Evolutionary conservation across 2,329 filamentous ascomycete species (phyloP).

Genomic region (Fusarium falciforme): DNA sequence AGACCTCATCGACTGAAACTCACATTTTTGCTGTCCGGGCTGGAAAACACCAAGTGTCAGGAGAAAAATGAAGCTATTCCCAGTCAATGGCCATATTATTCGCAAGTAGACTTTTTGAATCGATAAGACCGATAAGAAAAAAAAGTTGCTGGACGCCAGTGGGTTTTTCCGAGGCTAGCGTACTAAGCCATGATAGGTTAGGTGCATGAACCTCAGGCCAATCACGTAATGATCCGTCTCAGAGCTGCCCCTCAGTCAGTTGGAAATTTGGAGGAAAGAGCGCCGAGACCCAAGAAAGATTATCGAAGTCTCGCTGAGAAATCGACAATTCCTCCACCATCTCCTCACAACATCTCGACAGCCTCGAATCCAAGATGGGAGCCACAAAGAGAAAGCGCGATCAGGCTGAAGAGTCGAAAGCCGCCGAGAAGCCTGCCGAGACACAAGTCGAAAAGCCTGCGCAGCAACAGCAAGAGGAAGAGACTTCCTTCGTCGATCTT

Average conservation of each 20-base stretch:
- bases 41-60: background rate
- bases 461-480: slow-evolving; percentile 39
- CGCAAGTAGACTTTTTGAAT: background rate
- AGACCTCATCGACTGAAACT: background rate
- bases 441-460: slow-evolving; percentile 41
- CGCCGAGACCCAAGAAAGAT: slow-evolving; percentile 28
- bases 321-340: slow-evolving; percentile 32
- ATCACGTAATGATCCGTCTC: slow-evolving; percentile 28
- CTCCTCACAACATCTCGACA: slow-evolving; percentile 13
- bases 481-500: slow-evolving; percentile 77
- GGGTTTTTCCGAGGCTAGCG: slow-evolving; percentile 21
- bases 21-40: background rate
- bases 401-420: slow-evolving; percentile 62
- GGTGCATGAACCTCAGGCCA: fast-evolving
- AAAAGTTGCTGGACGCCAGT: slow-evolving; percentile 39
- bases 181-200: slow-evolving; percentile 17
- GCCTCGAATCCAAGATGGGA: slow-evolving; percentile 52
- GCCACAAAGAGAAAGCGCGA: slow-evolving; percentile 68
- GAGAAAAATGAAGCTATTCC: slow-evolving; percentile 26
- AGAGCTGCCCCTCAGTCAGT: slow-evolving; percentile 40
- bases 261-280: slow-evolving; percentile 44
- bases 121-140: slow-evolving; percentile 43
- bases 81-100: background rate
- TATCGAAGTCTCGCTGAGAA: slow-evolving; percentile 33
- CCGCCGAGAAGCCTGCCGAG: slow-evolving; percentile 42